Conservation (phyloP, 257 asterid species). For the Cordia subcordata region DNA sequence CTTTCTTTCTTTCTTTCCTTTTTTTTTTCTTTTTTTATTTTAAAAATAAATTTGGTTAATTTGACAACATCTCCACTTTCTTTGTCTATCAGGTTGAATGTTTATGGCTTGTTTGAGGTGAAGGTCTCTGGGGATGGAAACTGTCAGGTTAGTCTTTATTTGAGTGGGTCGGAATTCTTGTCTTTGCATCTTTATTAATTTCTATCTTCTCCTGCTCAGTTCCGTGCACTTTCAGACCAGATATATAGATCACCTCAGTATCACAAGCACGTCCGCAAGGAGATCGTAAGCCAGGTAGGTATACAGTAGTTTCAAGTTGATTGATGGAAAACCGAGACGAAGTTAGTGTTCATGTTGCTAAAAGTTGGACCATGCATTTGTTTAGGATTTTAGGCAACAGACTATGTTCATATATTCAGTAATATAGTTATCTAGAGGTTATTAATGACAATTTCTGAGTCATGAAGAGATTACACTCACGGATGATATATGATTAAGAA, state of each 20-base stretch:
- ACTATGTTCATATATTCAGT: too few species aligned
- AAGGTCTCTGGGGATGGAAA: constrained; percentile 69
- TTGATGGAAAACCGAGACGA: not conserved
- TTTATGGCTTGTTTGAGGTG: constrained; percentile 51
- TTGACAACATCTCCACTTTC: constrained; percentile 10
- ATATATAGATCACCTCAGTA: constrained; percentile 55
- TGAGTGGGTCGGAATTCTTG: constrained; percentile 4
- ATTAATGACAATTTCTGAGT: too few species aligned
- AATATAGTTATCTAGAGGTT: too few species aligned
- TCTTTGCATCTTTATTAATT: constrained; percentile 8
- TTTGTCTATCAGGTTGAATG: constrained; percentile 39
- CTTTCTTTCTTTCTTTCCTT: not conserved
- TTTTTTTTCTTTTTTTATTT: not conserved
- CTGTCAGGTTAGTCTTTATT: constrained; percentile 49
- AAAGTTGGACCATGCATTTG: not conserved
- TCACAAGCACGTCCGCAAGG: constrained; percentile 68
- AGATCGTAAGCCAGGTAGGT: constrained; percentile 65
- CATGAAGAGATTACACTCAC: too few species aligned
- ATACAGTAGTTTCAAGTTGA: constrained; percentile 1
- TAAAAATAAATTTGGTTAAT: not conserved
- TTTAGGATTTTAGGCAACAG: too few species aligned
- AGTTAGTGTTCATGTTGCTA: not conserved
- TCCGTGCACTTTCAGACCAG: constrained; percentile 78
- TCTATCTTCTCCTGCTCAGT: constrained; percentile 29
- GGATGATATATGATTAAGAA: too few species aligned